Evolutionary conservation across 2,329 filamentous ascomycete species (phyloP), one percentile per base, ranked within the genome.

Genomic region (Botrytis hyacinthi): DNA sequence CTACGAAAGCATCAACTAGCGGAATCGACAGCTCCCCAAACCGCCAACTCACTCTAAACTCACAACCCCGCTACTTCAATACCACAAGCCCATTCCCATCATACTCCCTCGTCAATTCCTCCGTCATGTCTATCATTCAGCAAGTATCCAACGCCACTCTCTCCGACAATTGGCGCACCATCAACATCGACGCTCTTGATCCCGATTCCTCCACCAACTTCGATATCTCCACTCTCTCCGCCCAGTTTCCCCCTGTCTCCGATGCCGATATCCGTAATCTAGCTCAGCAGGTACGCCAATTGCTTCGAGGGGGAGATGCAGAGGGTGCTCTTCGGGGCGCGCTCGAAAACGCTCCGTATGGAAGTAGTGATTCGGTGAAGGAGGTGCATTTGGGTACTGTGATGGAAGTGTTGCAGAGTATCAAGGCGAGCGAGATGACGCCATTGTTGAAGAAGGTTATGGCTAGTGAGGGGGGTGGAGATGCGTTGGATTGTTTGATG

Each of bases 401-500:
- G 59, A 90, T 94, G 75, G 96, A 99, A 84, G 95, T 98, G 74
- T 86, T 99, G 77, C 95, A 97, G 83, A 96, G 94, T 32, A 98
- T 98, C 84, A 95, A 97, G 82, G 94, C 96, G 81, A 93, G 93
- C 79, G 96, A 99, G 79, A 98, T 98, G 93, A 94, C 91, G 76
- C 92, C 93, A 22, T 90, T 98, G 80, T 86, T 99, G 78, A 90
- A 91, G 83, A 89, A 91, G 73, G 92, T 98, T 80, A 94, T 96
- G 84, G 86, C 85, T 74, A 90, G 91, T 18, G 89, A 92, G 69
- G 93, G 93, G 75, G 96, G 96, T 42, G 90, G 89, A 75, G 96
- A 98, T 84, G 88, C 93, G 75, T 85, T 97, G 78, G 96, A 99
- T 83, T 94, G 95, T 70, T 85, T 99, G 82, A 97, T 97, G 93